These are phyloP conservation scores for Nannochloropsis salina DNA, from an alignment of 108 stramenopile genomes.

Conservation along the genomic window DNA sequence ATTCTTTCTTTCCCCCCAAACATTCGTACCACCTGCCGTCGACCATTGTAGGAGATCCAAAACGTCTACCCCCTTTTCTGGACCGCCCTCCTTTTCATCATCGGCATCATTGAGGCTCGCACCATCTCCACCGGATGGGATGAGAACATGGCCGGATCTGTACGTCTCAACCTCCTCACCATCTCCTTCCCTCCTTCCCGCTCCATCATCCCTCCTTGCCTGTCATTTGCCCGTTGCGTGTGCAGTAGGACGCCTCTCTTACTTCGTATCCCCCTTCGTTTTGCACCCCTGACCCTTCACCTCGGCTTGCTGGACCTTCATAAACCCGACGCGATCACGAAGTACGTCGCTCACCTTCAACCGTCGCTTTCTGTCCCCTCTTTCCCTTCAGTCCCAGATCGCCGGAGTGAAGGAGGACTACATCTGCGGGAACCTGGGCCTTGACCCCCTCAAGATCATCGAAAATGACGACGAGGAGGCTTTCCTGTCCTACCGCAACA, in stretches of 20 bases:
- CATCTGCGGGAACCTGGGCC: not conserved
- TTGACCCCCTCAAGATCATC: slow-evolving; percentile 4
- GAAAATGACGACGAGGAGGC: slow-evolving; percentile 17
- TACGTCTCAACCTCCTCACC: not conserved
- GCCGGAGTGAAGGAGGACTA: slow-evolving; percentile 11
- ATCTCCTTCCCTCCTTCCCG: not conserved
- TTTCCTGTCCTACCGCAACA: slow-evolving; percentile 5
- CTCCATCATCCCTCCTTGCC: not conserved
- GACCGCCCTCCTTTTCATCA: slow-evolving; percentile 57
- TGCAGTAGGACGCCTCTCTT: too few species aligned
- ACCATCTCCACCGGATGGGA: slow-evolving; percentile 19
- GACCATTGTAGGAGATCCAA: slow-evolving; percentile 50
- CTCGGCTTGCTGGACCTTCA: too few species aligned
- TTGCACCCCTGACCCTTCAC: too few species aligned
- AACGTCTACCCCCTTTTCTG: slow-evolving; percentile 49
- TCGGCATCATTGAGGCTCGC: slow-evolving; percentile 59
- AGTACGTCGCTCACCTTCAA: too few species aligned
- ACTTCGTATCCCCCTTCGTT: too few species aligned
- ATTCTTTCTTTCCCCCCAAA: slow-evolving; percentile 27
- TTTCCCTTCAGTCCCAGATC: not conserved
- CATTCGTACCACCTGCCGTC: not conserved
- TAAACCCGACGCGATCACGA: too few species aligned
- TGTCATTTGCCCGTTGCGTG: not conserved
- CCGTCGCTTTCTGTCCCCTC: not conserved
- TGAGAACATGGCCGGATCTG: not conserved